Evolutionary conservation across 148 eudicot genomes (phyloP).

Genomic region (Rhododendron molle): DNA sequence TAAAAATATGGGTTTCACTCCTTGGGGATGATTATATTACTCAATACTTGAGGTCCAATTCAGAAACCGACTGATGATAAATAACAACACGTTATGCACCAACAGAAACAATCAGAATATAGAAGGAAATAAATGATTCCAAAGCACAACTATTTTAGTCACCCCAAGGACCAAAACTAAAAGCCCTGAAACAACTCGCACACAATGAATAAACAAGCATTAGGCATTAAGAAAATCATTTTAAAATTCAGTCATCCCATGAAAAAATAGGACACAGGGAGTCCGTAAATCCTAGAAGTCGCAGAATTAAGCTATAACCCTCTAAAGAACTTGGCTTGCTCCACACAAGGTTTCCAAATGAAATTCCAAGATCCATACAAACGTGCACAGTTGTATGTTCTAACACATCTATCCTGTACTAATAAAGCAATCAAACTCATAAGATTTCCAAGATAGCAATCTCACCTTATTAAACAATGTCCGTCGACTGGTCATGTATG

Average conservation of each 20-base stretch:
- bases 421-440: neutral
- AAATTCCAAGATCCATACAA: neutral
- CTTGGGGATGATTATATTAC: neutral
- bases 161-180: neutral
- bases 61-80: neutral
- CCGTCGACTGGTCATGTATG: constrained; percentile 57
- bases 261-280: neutral
- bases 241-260: neutral
- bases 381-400: neutral
- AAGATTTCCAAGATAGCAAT: neutral
- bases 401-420: neutral
- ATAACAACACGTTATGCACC: neutral
- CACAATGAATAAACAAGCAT: neutral
- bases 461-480: constrained; percentile 60
- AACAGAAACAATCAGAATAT: neutral
- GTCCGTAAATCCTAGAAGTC: neutral
- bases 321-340: neutral
- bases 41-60: neutral
- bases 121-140: neutral
- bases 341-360: neutral
- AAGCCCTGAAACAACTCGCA: neutral
- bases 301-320: neutral
- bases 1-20: neutral
- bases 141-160: neutral
- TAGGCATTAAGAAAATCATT: neutral